Evolutionary conservation across 352 stramenopile genomes (phyloP).

Genomic region (Halophytophthora batemanensis): DNA sequence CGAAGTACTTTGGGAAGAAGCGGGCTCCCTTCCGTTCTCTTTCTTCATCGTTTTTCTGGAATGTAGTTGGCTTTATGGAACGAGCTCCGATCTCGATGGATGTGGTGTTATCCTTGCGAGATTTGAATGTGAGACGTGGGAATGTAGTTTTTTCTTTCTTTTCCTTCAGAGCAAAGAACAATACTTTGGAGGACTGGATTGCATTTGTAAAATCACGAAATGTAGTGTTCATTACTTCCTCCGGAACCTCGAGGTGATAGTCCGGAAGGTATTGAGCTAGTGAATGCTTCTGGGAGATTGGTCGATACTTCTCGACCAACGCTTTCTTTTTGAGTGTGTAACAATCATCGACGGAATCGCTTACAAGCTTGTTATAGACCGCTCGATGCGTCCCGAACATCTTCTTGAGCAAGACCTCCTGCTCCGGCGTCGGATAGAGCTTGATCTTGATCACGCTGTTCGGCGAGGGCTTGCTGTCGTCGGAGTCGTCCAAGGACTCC

Average conservation of each 20-base stretch:
- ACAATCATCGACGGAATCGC: conserved; percentile 3
- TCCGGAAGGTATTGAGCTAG: conserved; percentile 13
- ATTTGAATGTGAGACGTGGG: conserved; percentile 15
- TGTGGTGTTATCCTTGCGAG: conserved; percentile 9
- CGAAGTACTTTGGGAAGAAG: conserved; percentile 13
- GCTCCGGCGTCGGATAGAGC: no score
- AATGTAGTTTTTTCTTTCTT: conserved; percentile 10
- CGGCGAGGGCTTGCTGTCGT: no score
- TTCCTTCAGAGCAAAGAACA: conserved; percentile 4
- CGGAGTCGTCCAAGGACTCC: no score
- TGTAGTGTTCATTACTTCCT: conserved; percentile 6
- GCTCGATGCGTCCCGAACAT: conserved; percentile 17
- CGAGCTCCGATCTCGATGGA: conserved; percentile 10
- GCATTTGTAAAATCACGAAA: conserved; percentile 15
- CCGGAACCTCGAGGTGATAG: conserved; percentile 7
- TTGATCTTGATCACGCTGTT: no score
- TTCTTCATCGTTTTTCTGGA: no score
- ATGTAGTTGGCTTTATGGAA: no score
- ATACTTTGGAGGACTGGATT: conserved; percentile 2
- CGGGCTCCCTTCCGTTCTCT: no score
- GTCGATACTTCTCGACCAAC: neutral
- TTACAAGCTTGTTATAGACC: conserved; percentile 20
- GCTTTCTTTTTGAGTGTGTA: neutral
- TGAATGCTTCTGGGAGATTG: conserved; percentile 7
- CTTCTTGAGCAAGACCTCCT: no score